phyloP scores from a whole-genome alignment of 768 basidiomycete species.

The Botryobasidium botryosum region DNA sequence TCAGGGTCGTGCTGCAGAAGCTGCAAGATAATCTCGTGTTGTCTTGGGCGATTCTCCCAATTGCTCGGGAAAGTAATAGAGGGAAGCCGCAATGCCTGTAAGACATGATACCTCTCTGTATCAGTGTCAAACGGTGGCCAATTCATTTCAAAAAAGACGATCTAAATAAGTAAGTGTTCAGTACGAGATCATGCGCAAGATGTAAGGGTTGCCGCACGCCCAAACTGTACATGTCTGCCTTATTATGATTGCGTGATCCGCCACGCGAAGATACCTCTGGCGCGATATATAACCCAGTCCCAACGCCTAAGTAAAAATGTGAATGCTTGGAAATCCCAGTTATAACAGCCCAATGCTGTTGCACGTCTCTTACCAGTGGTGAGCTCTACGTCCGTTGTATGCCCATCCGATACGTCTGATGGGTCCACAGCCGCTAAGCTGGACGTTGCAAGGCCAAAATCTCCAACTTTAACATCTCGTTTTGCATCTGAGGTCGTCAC shows the following conservation, averaged over 20 bases:
- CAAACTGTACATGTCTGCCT: constrained; percentile 89
- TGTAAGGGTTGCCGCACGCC: constrained; percentile 36
- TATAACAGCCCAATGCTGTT: not conserved
- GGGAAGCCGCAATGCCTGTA: constrained; percentile 61
- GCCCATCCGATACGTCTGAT: constrained; percentile 45
- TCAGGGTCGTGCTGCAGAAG: constrained; percentile 69
- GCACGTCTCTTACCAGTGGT: not conserved
- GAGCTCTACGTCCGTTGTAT: not conserved
- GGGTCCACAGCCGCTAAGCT: constrained; percentile 65
- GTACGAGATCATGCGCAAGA: not conserved
- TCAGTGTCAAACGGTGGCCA: constrained; percentile 56
- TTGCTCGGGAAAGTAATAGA: constrained; percentile 55
- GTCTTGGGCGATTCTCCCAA: constrained; percentile 49
- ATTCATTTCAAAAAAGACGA: constrained; percentile 98
- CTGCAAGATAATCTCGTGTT: constrained; percentile 63
- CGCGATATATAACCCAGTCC: constrained; percentile 82
- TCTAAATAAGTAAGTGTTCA: constrained; percentile 26
- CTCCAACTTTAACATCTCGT: constrained; percentile 45
- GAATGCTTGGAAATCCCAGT: too few relatives aligned
- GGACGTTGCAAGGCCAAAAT: constrained; percentile 83
- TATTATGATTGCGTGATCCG: constrained; percentile 47
- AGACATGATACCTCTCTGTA: constrained; percentile 67
- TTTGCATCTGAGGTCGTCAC: constrained; percentile 13
- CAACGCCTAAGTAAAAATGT: constrained; percentile 31
- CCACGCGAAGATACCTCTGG: constrained; percentile 65